phyloP scores from a whole-genome alignment of 2,329 filamentous ascomycete genomes.

The Trichoderma lentiforme region DNA sequence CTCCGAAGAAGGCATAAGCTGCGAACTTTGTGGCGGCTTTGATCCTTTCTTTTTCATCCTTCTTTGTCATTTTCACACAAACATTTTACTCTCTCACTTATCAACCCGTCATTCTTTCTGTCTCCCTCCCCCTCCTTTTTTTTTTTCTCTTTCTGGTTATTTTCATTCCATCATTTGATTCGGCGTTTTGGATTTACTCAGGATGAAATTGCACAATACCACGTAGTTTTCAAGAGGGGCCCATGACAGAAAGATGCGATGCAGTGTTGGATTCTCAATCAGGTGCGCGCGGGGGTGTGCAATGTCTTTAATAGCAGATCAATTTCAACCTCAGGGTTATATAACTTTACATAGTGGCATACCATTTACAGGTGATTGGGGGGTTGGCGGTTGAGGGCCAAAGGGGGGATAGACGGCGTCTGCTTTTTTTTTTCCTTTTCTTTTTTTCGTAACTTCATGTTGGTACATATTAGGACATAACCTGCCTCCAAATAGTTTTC shows the following conservation, averaged over 20 bases:
- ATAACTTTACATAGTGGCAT: slow-evolving; percentile 7
- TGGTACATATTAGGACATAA: not conserved
- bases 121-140: not conserved
- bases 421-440: not conserved
- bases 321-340: slow-evolving; percentile 5
- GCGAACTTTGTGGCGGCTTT: not conserved
- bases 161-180: not conserved
- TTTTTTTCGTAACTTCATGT: not conserved
- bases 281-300: not conserved
- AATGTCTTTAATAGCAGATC: slow-evolving; percentile 1
- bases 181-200: not conserved
- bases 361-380: not conserved
- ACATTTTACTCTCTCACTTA: not conserved
- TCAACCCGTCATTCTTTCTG: not conserved
- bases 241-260: not conserved
- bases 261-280: not conserved
- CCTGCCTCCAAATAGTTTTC: not conserved
- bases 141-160: not conserved
- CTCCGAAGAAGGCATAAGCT: slow-evolving; percentile 1
- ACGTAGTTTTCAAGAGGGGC: not conserved
- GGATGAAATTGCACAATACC: slow-evolving; percentile 12
- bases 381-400: not conserved
- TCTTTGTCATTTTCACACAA: not conserved
- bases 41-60: not conserved
- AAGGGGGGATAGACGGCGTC: slow-evolving; percentile 10